Conservation (phyloP, 495 filamentous ascomycete species). For the Cercophora scortea region DNA sequence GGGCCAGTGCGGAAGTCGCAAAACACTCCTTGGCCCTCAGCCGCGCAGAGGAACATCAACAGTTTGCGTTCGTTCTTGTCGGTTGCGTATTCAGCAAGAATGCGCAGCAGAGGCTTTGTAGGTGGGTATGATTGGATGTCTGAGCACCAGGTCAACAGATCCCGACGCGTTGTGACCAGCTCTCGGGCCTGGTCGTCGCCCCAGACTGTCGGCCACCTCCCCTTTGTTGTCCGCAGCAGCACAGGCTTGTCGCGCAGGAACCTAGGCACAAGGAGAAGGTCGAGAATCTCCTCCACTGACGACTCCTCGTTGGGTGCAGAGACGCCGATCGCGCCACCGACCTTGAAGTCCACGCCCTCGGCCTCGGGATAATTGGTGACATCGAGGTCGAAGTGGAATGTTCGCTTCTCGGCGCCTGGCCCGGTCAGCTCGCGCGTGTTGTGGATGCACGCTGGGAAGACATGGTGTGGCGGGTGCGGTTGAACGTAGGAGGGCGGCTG, state of each 20-base stretch:
- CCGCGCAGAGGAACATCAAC: conserved; percentile 73
- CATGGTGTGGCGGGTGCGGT: conserved; percentile 88
- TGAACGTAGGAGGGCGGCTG: conserved; percentile 86
- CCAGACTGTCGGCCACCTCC: conserved; percentile 97
- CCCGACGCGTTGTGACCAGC: conserved; percentile 78
- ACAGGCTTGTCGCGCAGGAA: conserved; percentile 76
- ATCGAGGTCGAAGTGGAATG: conserved; percentile 94
- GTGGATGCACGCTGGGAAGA: conserved; percentile 77
- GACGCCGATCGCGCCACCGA: conserved; percentile 91
- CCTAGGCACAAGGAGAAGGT: conserved; percentile 67
- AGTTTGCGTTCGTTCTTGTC: conserved; percentile 81
- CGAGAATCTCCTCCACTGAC: conserved; percentile 75
- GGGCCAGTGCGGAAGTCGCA: conserved; percentile 91
- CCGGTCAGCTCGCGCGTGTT: conserved; percentile 79
- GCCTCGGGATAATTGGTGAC: conserved; percentile 91
- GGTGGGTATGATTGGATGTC: conserved; percentile 91
- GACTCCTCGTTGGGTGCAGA: conserved; percentile 75
- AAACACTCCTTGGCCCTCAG: conserved; percentile 88
- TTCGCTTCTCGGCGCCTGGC: conserved; percentile 89
- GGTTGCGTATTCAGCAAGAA: conserved; percentile 77
- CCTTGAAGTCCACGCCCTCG: conserved; percentile 84
- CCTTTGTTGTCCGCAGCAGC: conserved; percentile 64
- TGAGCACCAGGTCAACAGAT: conserved; percentile 88
- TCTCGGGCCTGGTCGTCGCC: conserved; percentile 81
- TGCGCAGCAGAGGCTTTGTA: conserved; percentile 76